Base-by-base conservation (phyloP, 108 stramenopile species). In the Pseudonitzschia multiseries region DNA sequence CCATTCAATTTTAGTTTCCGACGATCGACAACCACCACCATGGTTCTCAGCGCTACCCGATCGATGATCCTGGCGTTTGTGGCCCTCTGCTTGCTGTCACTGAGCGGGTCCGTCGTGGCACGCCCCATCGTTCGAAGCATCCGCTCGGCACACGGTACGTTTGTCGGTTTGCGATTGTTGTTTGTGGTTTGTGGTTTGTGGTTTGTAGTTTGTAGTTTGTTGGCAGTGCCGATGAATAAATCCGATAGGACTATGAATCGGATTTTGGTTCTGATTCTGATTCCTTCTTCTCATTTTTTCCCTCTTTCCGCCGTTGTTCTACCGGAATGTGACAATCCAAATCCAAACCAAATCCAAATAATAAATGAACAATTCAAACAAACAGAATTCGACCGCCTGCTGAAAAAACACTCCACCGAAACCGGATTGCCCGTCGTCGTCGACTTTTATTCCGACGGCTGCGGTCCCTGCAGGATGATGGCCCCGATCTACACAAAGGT, bases 361-460 rank as follows among this genome's bases (percentile, higher is more conserved):
- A 36, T 36, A 2, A 36, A 36, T 36, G 9, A 22, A 10, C 24
- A 2, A 24, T 2, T 56, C 54, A 17, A 22, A 17, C 18, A 62
- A 33, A 62, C 52, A 82, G 92, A 97, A 85, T 97, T 95, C 79
- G 94, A 95, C 62, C 81, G 89, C 36, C 74, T 97, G 28, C 72
- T 97, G 57, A 21, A 86, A 24, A 94, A 97, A 77, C 96, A 97
- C 77, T 70, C 82, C 52, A 79, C 76, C 44, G 84, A 90, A 73
- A 97, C 96, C n/a, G 96, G 96, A 15, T 79, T 97, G 14, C 94
- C 94, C 10, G 96, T 97, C 69, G 89, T 97, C 53, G 91, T 96
- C 48, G 93, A 96, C 79, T 94, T 96, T 70, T 96, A 95, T 79
- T 83, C 65, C 50, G 87, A 89, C 53, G 80, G 79, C 1, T 90